Percentiles rank a stretch among this genome's conserved stretches.
Evolutionary conservation across 371 early-diverging fungal genomes (phyloP).

Genomic region (Dichotomocladium elegans): DNA sequence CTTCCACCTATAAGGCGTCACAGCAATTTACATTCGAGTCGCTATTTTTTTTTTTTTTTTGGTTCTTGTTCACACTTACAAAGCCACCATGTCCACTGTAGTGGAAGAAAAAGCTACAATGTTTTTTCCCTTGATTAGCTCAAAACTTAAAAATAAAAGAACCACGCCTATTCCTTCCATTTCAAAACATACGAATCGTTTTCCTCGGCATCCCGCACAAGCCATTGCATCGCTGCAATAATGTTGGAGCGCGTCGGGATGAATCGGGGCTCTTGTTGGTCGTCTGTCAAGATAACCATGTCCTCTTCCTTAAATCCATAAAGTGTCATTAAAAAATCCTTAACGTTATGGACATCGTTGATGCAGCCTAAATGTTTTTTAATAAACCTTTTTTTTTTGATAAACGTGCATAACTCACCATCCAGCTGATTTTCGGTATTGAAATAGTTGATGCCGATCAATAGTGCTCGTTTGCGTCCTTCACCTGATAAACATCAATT

Average conservation of each 20-base stretch:
- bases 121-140: too few species aligned
- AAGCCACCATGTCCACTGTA: slow-evolving; percentile 90
- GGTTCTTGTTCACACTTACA: slow-evolving; percentile 11
- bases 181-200: slow-evolving; percentile 69
- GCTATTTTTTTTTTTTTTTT: too few species aligned
- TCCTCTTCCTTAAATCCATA: slow-evolving; percentile 69
- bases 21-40: too few species aligned
- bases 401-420: slow-evolving; percentile 49
- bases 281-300: slow-evolving; percentile 89
- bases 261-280: slow-evolving; percentile 63
- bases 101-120: slow-evolving; percentile 75
- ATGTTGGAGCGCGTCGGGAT: slow-evolving; percentile 86
- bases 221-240: slow-evolving; percentile 60
- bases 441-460: slow-evolving; percentile 92
- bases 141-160: too few species aligned
- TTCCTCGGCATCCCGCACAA: slow-evolving; percentile 75
- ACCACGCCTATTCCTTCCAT: neutral
- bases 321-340: slow-evolving; percentile 60
- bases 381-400: neutral
- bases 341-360: slow-evolving; percentile 89
- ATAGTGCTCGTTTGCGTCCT: slow-evolving; percentile 79
- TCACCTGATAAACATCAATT: slow-evolving; percentile 35
- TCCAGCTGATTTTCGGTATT: slow-evolving; percentile 61
- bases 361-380: slow-evolving; percentile 86
- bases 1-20: slow-evolving; percentile 35